Percentiles rank a stretch among this genome's conserved stretches.
Conservation (phyloP, 2,329 filamentous ascomycete species). For the Sarocladium kiliense region DNA sequence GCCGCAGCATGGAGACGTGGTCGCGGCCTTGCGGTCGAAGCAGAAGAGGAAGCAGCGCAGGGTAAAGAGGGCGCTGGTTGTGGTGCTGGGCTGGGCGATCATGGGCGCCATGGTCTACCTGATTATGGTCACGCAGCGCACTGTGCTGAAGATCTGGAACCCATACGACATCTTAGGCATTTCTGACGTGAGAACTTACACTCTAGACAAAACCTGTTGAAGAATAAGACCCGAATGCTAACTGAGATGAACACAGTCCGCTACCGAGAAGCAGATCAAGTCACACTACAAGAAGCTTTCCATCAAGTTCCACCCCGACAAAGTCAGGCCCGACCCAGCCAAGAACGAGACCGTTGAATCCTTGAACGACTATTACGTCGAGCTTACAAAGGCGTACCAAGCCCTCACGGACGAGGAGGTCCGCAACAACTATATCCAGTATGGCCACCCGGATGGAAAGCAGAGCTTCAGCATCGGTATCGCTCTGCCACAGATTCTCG, state of each 20-base stretch:
- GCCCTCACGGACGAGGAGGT: conserved; percentile 95
- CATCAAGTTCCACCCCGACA: conserved; percentile 87
- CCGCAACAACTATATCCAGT: conserved; percentile 94
- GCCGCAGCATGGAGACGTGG: conserved; percentile 76
- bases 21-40: conserved; percentile 75
- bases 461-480: conserved; percentile 98
- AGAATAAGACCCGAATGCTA: background rate
- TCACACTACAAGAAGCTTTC: conserved; percentile 84
- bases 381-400: conserved; percentile 97
- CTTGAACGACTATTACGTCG: conserved; percentile 85
- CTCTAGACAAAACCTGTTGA: background rate
- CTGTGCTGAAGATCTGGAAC: conserved; percentile 80
- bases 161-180: conserved; percentile 92
- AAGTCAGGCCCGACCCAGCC: conserved; percentile 72
- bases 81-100: conserved; percentile 70
- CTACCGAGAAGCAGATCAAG: conserved; percentile 87
- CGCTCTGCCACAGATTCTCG: conserved; percentile 85
- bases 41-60: conserved; percentile 87
- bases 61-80: conserved; percentile 76
- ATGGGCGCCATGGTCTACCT: conserved; percentile 92
- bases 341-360: conserved; percentile 86
- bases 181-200: conserved; percentile 56
- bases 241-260: conserved; percentile 48
- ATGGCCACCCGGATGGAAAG: conserved; percentile 94
- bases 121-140: conserved; percentile 71